These are phyloP conservation scores for Aspergillus bertholletiae DNA, from an alignment of 495 filamentous ascomycete species.

Conservation along the genomic window DNA sequence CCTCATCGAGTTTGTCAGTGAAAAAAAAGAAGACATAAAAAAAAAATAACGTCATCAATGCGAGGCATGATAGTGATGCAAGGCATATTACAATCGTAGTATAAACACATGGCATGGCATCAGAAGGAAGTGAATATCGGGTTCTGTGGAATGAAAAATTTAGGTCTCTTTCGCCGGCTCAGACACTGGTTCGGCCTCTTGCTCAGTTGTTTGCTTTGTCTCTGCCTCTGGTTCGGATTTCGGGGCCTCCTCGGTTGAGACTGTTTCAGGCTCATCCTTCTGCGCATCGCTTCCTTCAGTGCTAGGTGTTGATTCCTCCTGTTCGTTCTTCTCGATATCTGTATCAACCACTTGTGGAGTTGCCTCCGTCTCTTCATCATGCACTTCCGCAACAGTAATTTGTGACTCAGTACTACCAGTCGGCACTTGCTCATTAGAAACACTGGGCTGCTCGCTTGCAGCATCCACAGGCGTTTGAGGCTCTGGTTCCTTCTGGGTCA, in stretches of 20 bases:
- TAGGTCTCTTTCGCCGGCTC: conserved; percentile 16
- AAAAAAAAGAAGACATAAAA: conserved; percentile 13
- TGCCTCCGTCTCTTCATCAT: conserved; percentile 1
- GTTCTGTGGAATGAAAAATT: neutral
- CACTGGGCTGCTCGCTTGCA: neutral
- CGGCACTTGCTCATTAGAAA: neutral
- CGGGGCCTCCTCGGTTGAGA: neutral
- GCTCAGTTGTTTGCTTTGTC: conserved; percentile 8
- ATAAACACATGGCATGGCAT: conserved; percentile 11
- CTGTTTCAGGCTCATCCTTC: conserved; percentile 2
- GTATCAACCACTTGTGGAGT: neutral
- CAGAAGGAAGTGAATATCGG: conserved; percentile 2
- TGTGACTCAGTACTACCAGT: conserved; percentile 11
- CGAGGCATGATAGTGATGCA: conserved; percentile 1
- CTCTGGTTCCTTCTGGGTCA: conserved; percentile 7
- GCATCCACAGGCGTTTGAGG: conserved; percentile 8
- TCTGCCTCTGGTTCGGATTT: conserved; percentile 3
- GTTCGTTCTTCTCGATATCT: neutral
- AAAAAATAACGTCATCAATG: conserved; percentile 17
- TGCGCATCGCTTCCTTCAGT: neutral
- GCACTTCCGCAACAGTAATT: conserved; percentile 20
- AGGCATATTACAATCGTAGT: conserved; percentile 20
- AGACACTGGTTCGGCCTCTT: conserved; percentile 10
- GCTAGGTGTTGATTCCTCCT: neutral
- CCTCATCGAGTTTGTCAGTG: conserved; percentile 3